Evolutionary conservation across 225 moss, liverwort and hornwort genomes (phyloP), one percentile per base, ranked within the genome.

Genomic region (Ulota crispa): DNA sequence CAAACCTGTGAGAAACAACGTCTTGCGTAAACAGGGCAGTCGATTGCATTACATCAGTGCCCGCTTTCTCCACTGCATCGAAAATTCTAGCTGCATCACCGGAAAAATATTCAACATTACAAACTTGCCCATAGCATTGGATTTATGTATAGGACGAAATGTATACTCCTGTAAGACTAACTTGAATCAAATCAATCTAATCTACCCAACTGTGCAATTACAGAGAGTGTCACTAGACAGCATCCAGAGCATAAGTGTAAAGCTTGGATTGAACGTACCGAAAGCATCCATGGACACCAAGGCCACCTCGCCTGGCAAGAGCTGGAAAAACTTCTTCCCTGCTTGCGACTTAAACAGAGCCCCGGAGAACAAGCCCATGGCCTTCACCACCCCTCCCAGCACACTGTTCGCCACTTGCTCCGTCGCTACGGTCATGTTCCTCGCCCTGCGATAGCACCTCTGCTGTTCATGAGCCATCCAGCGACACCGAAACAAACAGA

Each of bases 281-380:
- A 97, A 97, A 59, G 97, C 89, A 82, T 94, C 94, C 76, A 97
- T 79, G 3, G 97, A 94, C n/a, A 95, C 93, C 5, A 97, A 77
- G 34, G 88, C 91, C 80, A 95, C 92, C 79, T 97, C 97, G 54
- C 95, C 97, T 18, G 97, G 95, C 73, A 94, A 28, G 68, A 93
- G 82, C 84, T 86, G 81, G 82, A 94, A 93, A 52, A 97, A 92
- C 0, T 84, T 85, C 86, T 85, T 95, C n/a, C 97, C 97, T 1
- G 78, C 73, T 20, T 86, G 78, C 23, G 97, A 97, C 39, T 81
- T 90, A 37, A 95, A 81, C 30, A 97, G 74, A n/a, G 95, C 90
- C 45, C 83, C 88, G 3, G 97, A 91, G 77, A 97, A 72, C 50
- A 95, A 81, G 23, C 93, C 92, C 24, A 87, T 91, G 0, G 88